Base-by-base conservation (phyloP, 345 rosid species). In the Atalantia buxifolia region DNA sequence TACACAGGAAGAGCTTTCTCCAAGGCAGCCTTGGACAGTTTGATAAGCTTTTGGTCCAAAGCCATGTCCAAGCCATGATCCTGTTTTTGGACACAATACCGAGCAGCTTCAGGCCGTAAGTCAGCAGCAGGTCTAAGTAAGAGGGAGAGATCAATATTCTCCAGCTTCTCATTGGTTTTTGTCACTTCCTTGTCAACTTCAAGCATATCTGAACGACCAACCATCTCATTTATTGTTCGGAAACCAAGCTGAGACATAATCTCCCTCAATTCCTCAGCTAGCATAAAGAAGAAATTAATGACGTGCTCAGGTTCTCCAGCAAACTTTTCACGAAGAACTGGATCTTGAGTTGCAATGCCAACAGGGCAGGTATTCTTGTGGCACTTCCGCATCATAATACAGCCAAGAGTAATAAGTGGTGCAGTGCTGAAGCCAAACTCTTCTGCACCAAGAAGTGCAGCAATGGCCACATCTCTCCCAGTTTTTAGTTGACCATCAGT, bases 281-380 rank as follows among this genome's bases (percentile, higher is more conserved):
- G 89, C 99, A 97, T 94, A 77, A 97, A 94, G 87, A 97, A 94
- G 87, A 97, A 97, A 66, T 97, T 97, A 50, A 97, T 94, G 45
- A 94, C 99, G 77, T 97, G 98, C 81, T 97, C 98, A 30, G 99
- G 98, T 80, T 97, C 98, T 77, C 99, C 99, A 27, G 99, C 98
- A 81, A 97, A 97, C 83, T 97, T 97, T 75, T 91, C 99, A 68
- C 99, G 92, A 69, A 97, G 92, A 70, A 97, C 98, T 27, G 98
- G 98, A 88, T 97, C 99, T 79, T 97, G 99, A 35, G 99, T 97
- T 48, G 99, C 99, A 87, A 97, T 94, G 76, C 99, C 99, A n/a
- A 97, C 99, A 25, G 99, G 99, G 66, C 99, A 97, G 12, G 99
- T 97, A 79, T 97, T 97, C 81, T 97, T 97, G 84, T 97, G 99